These are phyloP conservation scores for Pulveroboletus sp. DNA, from an alignment of 768 basidiomycete genomes.

Conservation along the genomic window DNA sequence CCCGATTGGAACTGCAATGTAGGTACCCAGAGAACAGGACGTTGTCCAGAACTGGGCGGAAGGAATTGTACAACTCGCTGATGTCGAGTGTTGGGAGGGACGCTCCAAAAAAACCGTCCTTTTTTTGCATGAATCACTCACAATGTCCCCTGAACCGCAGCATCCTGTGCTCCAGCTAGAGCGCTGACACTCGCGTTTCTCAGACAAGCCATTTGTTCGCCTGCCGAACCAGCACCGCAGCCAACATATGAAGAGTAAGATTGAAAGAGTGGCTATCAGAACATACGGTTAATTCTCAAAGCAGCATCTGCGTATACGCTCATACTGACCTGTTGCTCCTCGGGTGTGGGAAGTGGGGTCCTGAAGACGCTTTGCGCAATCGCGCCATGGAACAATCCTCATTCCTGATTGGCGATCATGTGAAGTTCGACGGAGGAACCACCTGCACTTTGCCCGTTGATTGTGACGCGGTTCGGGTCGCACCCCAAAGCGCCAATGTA, in stretches of 20 bases:
- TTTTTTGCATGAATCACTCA: conserved; percentile 31
- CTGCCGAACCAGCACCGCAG: conserved; percentile 39
- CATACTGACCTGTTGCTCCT: conserved; percentile 47
- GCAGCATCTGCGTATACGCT: not conserved
- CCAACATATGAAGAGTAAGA: conserved; percentile 48
- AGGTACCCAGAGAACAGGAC: too few species aligned
- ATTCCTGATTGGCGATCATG: conserved; percentile 40
- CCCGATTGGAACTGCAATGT: too few species aligned
- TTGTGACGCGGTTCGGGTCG: conserved; percentile 38
- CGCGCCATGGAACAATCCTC: conserved; percentile 46
- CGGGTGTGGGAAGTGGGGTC: conserved; percentile 46
- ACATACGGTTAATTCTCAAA: not conserved
- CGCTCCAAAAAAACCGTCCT: too few species aligned
- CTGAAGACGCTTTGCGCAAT: conserved; percentile 63
- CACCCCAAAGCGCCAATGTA: conserved; percentile 40
- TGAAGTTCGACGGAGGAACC: too few species aligned
- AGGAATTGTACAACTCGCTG: too few species aligned
- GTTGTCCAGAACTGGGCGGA: too few species aligned
- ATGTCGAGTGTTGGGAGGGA: too few species aligned
- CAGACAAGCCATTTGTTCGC: conserved; percentile 42
- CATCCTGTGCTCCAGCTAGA: conserved; percentile 53
- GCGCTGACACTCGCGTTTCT: conserved; percentile 48
- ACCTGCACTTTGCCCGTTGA: conserved; percentile 61
- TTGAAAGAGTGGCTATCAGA: conserved; percentile 46
- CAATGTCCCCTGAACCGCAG: conserved; percentile 38